Conservation (phyloP, 2,329 filamentous ascomycete genomes). For the Hymenoscyphus scutula region DNA sequence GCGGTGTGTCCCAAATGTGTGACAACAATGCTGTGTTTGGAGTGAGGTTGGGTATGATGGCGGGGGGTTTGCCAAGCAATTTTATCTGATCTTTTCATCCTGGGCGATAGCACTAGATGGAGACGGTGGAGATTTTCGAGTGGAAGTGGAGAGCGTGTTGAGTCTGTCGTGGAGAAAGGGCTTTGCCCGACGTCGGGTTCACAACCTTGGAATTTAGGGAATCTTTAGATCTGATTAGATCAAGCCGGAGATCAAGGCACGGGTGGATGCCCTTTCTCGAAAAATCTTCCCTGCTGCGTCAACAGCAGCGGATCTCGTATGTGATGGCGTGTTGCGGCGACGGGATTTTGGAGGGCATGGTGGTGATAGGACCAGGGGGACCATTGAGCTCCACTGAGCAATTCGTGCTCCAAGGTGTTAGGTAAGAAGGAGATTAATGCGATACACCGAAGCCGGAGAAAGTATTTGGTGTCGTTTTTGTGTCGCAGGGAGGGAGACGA, state of each 20-base stretch:
- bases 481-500: too few species aligned
- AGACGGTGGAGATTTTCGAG: neutral
- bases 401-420: too few species aligned
- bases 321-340: neutral
- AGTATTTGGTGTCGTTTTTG: too few species aligned
- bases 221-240: neutral
- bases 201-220: neutral
- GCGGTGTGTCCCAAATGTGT: neutral
- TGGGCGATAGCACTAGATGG: neutral
- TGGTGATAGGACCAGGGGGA: too few species aligned
- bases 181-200: constrained; percentile 1
- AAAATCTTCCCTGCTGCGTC: constrained; percentile 1
- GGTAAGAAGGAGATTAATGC: too few species aligned
- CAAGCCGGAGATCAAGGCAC: neutral
- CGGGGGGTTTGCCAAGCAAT: constrained; percentile 12
- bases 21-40: neutral
- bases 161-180: neutral
- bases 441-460: too few species aligned
- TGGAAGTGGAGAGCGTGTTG: neutral
- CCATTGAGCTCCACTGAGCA: too few species aligned
- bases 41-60: neutral
- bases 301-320: neutral
- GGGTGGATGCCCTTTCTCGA: neutral
- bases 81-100: constrained; percentile 27
- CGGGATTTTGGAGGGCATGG: too few species aligned